Evolutionary conservation across 805 yeast species (phyloP), one percentile per base, ranked within the genome.

Genomic region (Wickerhamiella azyma): DNA sequence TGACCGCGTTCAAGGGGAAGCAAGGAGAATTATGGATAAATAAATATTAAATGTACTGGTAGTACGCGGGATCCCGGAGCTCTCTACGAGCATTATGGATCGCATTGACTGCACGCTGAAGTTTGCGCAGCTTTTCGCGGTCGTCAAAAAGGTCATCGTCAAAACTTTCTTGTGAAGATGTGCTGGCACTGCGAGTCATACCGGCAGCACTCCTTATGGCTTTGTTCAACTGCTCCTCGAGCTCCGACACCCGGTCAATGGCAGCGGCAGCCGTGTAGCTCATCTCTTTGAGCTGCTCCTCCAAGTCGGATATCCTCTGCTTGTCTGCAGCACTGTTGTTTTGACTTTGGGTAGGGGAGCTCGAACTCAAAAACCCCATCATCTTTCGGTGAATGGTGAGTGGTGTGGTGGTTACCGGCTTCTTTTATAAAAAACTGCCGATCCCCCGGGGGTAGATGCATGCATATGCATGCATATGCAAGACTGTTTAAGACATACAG

Each of bases 181-280:
- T 37, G 17, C 29, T 32, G 36, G 7, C 38, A 19, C 26, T 40
- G 9, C 37, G 37, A 3, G 37, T 17, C 26, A 30, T 21, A 9
- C 44, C 36, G 38, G 13, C 19, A 18, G 26, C 40, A 5, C 11
- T 18, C 4, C 19, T 9, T 18, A 9, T 47, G 46, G 32, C 39
- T 26, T 26, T 36, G 26, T 32, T 26, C 9, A 56, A 50, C 46
- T 52, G 54, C 8, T 39, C 11, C 37, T 56, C 59, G 13, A 56
- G 53, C 29, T 48, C 50, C 10, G 54, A 43, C 2, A 57, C 59
- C 5, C 58, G 44, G 36, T 56, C 59, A 28, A 56, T 50, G 19
- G 59, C 59, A 10, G 52, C 48, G 1, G 59, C 58, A 2, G 59
- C 58, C 0, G 58, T 56, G 45, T 48, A 49, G 5, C 57, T 53